Percentiles rank a stretch among this genome's conserved stretches.
Evolutionary conservation across 495 filamentous ascomycete genomes (phyloP).

Genomic region (Durotheca rogersii): DNA sequence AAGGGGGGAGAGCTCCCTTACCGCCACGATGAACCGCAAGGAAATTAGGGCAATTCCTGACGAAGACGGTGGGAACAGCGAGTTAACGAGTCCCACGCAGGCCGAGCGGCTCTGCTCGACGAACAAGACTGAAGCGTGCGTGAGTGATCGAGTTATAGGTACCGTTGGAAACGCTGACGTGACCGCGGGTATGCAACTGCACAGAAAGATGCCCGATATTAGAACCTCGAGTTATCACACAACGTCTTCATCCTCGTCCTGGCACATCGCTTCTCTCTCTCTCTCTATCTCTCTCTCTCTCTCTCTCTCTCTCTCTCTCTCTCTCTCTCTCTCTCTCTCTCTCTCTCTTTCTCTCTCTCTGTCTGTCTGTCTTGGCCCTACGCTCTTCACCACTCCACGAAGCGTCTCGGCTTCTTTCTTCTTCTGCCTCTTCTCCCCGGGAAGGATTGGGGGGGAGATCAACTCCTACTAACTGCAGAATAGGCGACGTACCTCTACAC

Average conservation of each 20-base stretch:
- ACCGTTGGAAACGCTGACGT: constrained; percentile 50
- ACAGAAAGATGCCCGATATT: constrained; percentile 38
- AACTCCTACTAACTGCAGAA: too few relatives aligned
- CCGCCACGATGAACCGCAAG: constrained; percentile 63
- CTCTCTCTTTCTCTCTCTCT: constrained; percentile 1
- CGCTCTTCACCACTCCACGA: too few relatives aligned
- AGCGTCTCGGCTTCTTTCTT: too few relatives aligned
- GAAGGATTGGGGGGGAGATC: too few relatives aligned
- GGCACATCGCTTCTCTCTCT: too few relatives aligned
- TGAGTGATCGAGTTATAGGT: constrained; percentile 54
- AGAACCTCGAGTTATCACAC: constrained; percentile 23
- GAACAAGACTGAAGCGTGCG: constrained; percentile 41
- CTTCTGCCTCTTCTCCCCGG: neutral
- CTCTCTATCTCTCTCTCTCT: neutral
- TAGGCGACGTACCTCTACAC: constrained; percentile 40
- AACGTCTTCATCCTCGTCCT: neutral
- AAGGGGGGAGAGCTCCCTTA: constrained; percentile 63
- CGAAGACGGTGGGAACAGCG: constrained; percentile 61
- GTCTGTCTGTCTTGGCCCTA: too few relatives aligned
- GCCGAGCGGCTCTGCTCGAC: constrained; percentile 48
- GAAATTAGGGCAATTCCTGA: constrained; percentile 51
- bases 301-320: neutral
- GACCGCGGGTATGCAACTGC: constrained; percentile 50
- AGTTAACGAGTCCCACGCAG: constrained; percentile 69
- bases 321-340: constrained; percentile 1